These are phyloP conservation scores for Albophoma yamanashiensis DNA, from an alignment of 2,329 filamentous ascomycete species.

Conservation along the genomic window DNA sequence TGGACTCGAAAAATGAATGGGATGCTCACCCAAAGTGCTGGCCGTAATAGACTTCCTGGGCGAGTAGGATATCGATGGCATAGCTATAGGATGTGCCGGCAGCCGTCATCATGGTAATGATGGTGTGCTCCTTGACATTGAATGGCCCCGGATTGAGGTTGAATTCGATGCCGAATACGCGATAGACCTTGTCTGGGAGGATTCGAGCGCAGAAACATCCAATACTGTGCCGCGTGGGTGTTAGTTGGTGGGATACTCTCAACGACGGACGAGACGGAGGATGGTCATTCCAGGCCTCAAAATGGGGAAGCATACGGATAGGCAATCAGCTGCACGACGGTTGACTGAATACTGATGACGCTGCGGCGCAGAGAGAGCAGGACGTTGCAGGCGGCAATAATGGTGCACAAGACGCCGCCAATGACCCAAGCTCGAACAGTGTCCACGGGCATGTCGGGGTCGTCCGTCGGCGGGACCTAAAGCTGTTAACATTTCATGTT, in stretches of 20 bases:
- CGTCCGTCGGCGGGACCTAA: conserved; percentile 22
- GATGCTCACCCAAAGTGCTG: conserved; percentile 30
- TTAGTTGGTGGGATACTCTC: not conserved
- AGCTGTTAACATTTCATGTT: not conserved
- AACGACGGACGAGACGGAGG: not conserved
- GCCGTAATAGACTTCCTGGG: conserved; percentile 35
- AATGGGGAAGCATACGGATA: conserved; percentile 29
- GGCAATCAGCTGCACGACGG: conserved; percentile 43
- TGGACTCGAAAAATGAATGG: not conserved
- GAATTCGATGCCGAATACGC: conserved; percentile 19
- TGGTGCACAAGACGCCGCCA: conserved; percentile 44
- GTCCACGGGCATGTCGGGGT: conserved; percentile 40
- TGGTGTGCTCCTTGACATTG: conserved; percentile 36
- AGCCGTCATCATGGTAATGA: conserved; percentile 34
- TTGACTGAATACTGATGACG: conserved; percentile 38
- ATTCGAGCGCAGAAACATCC: conserved; percentile 19
- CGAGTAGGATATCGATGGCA: conserved; percentile 28
- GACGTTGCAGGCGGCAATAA: conserved; percentile 46
- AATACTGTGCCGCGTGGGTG: conserved; percentile 10
- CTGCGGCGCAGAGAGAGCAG: conserved; percentile 38
- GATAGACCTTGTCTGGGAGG: conserved; percentile 18
- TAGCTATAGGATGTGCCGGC: conserved; percentile 22
- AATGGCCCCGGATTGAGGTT: conserved; percentile 28
- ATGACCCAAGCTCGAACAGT: conserved; percentile 53
- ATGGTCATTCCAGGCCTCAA: no score